Evolutionary conservation across 108 stramenopile species (phyloP).

Genomic region (Fistulifera pelliculosa): DNA sequence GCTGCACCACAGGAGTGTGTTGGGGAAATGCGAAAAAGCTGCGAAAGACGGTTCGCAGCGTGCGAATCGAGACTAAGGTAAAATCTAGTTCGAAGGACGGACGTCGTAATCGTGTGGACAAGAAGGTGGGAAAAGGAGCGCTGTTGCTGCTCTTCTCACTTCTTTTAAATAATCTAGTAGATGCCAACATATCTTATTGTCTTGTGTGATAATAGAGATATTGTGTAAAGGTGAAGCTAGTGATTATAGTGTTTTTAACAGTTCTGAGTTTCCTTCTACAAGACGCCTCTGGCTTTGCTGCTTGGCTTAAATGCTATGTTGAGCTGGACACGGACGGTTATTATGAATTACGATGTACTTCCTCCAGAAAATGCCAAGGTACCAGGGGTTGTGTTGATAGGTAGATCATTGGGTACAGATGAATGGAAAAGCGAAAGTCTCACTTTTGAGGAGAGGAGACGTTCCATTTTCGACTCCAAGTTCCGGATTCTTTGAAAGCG

Average conservation of each 20-base stretch:
- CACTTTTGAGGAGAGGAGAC: background rate
- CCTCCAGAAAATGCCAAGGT: conserved; percentile 12
- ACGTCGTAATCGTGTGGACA: too few relatives aligned
- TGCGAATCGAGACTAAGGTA: too few relatives aligned
- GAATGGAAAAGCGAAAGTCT: conserved; percentile 5
- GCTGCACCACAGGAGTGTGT: conserved; percentile 28
- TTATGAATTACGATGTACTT: conserved; percentile 28
- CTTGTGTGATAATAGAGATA: too few relatives aligned
- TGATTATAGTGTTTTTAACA: too few relatives aligned
- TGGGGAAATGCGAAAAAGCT: conserved; percentile 8
- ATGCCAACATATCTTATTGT: too few relatives aligned
- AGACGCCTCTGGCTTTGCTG: conserved; percentile 19
- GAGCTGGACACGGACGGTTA: conserved; percentile 31
- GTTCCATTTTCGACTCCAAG: conserved; percentile 14
- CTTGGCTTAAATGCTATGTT: conserved; percentile 41
- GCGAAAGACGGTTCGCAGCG: background rate
- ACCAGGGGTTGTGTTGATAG: background rate
- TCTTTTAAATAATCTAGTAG: too few relatives aligned
- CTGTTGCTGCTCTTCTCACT: too few relatives aligned
- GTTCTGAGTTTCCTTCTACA: too few relatives aligned
- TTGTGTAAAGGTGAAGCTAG: too few relatives aligned
- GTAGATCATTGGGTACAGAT: too few relatives aligned
- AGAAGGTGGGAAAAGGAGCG: too few relatives aligned
- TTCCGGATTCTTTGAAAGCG: conserved; percentile 15
- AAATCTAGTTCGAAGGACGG: too few relatives aligned